These are phyloP conservation scores for Brassica cretica DNA, from an alignment of 345 rosid species.

Conservation along the genomic window DNA sequence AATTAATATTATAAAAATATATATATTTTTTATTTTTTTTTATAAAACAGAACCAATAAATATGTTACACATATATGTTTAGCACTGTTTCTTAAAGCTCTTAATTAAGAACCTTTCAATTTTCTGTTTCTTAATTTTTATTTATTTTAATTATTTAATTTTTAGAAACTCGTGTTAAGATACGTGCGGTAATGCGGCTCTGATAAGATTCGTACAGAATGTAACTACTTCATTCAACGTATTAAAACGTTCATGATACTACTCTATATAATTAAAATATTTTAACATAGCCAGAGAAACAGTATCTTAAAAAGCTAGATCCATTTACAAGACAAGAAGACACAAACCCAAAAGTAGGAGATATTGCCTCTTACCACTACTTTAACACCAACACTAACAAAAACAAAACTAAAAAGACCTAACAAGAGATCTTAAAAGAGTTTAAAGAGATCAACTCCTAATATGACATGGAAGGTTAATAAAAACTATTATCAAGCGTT, in stretches of 20 bases:
- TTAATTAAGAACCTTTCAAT: too few relatives aligned
- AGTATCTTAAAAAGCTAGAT: constrained; percentile 40
- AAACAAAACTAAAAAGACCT: constrained; percentile 7
- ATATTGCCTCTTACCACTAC: constrained; percentile 37
- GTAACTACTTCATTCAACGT: neutral
- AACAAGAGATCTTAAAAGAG: neutral
- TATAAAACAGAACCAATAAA: too few relatives aligned
- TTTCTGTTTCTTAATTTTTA: too few relatives aligned
- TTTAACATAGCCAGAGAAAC: constrained; percentile 26
- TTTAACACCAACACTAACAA: constrained; percentile 25
- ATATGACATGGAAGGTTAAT: neutral
- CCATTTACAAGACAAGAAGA: constrained; percentile 46
- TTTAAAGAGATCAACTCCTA: neutral
- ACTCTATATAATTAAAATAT: neutral
- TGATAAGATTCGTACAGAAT: neutral
- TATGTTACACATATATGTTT: too few relatives aligned
- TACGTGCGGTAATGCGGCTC: too few relatives aligned
- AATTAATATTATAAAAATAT: too few relatives aligned
- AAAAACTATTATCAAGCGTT: neutral
- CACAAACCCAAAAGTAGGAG: constrained; percentile 42
- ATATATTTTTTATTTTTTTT: too few relatives aligned
- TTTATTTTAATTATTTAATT: too few relatives aligned
- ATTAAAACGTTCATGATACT: constrained; percentile 4
- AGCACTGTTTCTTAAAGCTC: too few relatives aligned
- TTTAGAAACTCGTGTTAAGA: too few relatives aligned